These are phyloP conservation scores for Haematococcus sp. DNA, from an alignment of 139 green algal species.

Conservation along the genomic window DNA sequence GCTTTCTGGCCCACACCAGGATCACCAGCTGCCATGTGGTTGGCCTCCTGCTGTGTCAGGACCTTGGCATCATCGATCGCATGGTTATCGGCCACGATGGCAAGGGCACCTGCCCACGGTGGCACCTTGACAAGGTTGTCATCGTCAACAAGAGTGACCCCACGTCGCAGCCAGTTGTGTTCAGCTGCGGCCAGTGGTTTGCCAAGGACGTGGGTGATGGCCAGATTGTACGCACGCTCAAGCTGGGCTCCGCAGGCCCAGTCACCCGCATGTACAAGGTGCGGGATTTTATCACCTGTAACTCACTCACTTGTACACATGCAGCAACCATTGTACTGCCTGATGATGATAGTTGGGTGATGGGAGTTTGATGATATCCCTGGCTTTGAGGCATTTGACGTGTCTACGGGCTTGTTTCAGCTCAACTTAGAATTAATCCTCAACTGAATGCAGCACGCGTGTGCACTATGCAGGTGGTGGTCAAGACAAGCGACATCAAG, in stretches of 20 bases:
- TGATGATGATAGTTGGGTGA: too few species aligned
- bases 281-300: too few species aligned
- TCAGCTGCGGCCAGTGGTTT: slow-evolving; percentile 36
- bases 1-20: too few species aligned
- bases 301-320: too few species aligned
- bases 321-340: too few species aligned
- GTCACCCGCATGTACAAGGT: slow-evolving; percentile 19
- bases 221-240: slow-evolving; percentile 27
- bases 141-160: slow-evolving; percentile 34
- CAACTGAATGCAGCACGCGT: too few species aligned
- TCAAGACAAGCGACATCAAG: slow-evolving; percentile 39
- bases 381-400: too few species aligned
- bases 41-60: too few species aligned
- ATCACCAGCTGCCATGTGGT: too few species aligned
- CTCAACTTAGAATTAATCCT: too few species aligned
- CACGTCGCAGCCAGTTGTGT: slow-evolving; percentile 20
- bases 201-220: slow-evolving; percentile 38
- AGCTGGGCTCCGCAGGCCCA: background rate
- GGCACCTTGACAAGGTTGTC: slow-evolving; percentile 39
- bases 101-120: slow-evolving; percentile 36
- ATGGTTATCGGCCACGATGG: slow-evolving; percentile 41
- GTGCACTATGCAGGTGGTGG: slow-evolving; percentile 27
- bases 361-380: too few species aligned
- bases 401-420: too few species aligned
- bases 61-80: slow-evolving; percentile 32